These are phyloP conservation scores for Byssochlamys sp. DNA, from an alignment of 2,329 filamentous ascomycete species.

Conservation along the genomic window DNA sequence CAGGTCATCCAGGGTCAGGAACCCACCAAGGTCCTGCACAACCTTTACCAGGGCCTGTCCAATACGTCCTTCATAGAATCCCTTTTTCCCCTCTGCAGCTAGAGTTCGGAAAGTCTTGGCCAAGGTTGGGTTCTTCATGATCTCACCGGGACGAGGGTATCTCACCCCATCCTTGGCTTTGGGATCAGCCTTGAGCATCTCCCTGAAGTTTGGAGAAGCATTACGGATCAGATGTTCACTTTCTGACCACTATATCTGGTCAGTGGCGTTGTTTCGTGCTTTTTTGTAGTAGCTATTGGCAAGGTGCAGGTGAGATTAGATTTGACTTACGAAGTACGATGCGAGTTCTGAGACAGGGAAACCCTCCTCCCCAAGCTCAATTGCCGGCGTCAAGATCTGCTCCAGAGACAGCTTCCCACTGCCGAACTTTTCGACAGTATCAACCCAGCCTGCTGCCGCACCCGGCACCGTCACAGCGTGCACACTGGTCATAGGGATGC, in stretches of 20 bases:
- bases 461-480: constrained; percentile 82
- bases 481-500: constrained; percentile 65
- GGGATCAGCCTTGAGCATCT: constrained; percentile 76
- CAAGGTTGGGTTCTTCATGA: constrained; percentile 76
- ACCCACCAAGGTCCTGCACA: constrained; percentile 64
- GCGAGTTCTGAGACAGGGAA: constrained; percentile 81
- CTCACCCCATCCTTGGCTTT: constrained; percentile 59
- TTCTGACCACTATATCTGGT: constrained; percentile 54
- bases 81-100: constrained; percentile 70
- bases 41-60: constrained; percentile 74
- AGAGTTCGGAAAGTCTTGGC: constrained; percentile 72
- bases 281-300: neutral
- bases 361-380: constrained; percentile 74
- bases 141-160: constrained; percentile 68
- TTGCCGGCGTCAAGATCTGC: constrained; percentile 72
- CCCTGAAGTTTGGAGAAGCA: constrained; percentile 75
- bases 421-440: constrained; percentile 77
- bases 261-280: neutral
- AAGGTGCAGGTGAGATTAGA: neutral
- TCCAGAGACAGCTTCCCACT: constrained; percentile 71
- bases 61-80: constrained; percentile 80
- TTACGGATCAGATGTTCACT: constrained; percentile 55
- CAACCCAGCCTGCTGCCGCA: constrained; percentile 85
- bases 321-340: constrained; percentile 52
- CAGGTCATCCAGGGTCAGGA: constrained; percentile 69